Conservation (phyloP, 768 basidiomycete species). For the Lactifluus volemus region DNA sequence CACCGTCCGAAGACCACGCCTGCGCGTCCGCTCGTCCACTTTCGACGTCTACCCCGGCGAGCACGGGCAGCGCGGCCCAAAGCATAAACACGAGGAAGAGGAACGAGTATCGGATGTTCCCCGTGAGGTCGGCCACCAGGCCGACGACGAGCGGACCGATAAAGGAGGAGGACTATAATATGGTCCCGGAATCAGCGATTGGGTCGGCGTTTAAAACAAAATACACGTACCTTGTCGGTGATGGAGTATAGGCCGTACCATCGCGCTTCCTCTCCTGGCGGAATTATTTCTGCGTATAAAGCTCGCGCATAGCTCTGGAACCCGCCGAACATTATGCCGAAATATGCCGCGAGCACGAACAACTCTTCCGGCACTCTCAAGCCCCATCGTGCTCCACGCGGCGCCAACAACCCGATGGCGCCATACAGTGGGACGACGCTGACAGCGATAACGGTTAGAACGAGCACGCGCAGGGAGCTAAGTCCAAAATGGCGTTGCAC, state of each 20-base stretch:
- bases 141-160: slow-evolving; percentile 87
- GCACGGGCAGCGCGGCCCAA: slow-evolving; percentile 69
- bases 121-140: slow-evolving; percentile 77
- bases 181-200: slow-evolving; percentile 5
- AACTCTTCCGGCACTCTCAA: slow-evolving; percentile 77
- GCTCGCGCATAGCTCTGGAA: slow-evolving; percentile 89
- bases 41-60: slow-evolving; percentile 62
- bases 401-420: slow-evolving; percentile 70
- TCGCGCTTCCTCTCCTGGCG: slow-evolving; percentile 79
- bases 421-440: slow-evolving; percentile 71
- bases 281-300: slow-evolving; percentile 80
- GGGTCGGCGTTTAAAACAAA: too few species aligned
- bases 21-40: slow-evolving; percentile 48
- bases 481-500: slow-evolving; percentile 57
- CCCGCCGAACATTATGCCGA: slow-evolving; percentile 74
- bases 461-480: slow-evolving; percentile 60
- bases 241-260: slow-evolving; percentile 88
- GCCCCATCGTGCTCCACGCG: slow-evolving; percentile 40
- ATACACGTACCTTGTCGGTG: slow-evolving; percentile 64
- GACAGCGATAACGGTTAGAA: slow-evolving; percentile 57
- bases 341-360: slow-evolving; percentile 75
- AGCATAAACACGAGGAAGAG: slow-evolving; percentile 82
- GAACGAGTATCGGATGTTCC: slow-evolving; percentile 88
- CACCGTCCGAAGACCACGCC: slow-evolving; percentile 18
- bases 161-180: slow-evolving; percentile 74